Conservation (phyloP, 768 basidiomycete genomes). For the Suillus weaverae region DNA sequence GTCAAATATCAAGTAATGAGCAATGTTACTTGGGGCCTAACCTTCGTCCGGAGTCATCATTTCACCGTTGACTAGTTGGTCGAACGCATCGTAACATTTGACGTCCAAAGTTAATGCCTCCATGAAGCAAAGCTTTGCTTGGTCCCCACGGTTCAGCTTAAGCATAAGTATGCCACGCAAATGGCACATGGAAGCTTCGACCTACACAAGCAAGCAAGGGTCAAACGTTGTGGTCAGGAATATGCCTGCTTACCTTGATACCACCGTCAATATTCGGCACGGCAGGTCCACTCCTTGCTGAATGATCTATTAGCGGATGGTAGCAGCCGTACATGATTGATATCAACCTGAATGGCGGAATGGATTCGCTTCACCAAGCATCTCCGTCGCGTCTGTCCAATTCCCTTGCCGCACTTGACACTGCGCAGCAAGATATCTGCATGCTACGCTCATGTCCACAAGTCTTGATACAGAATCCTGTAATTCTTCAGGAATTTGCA, state of each 20-base stretch:
- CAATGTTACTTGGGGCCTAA: constrained; percentile 29
- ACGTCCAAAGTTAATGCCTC: constrained; percentile 93
- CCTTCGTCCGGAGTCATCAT: constrained; percentile 98
- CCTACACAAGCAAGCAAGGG: constrained; percentile 44
- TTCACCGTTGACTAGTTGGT: constrained; percentile 84
- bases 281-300: constrained; percentile 66
- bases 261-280: constrained; percentile 87
- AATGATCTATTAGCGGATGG: background rate
- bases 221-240: constrained; percentile 3
- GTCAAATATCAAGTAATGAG: constrained; percentile 9
- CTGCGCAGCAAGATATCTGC: constrained; percentile 94
- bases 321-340: background rate
- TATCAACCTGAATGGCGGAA: constrained; percentile 68
- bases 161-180: constrained; percentile 92
- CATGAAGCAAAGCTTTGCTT: constrained; percentile 94
- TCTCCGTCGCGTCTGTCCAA: constrained; percentile 88
- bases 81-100: constrained; percentile 96
- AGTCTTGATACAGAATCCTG: constrained; percentile 71
- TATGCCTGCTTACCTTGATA: constrained; percentile 67
- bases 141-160: constrained; percentile 85
- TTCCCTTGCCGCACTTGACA: constrained; percentile 91
- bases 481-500: constrained; percentile 64
- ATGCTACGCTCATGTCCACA: constrained; percentile 93
- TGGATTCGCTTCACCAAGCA: constrained; percentile 91
- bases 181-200: constrained; percentile 97